phyloP scores from a whole-genome alignment of 2,329 filamentous ascomycete species.

The Scedosporium boydii region DNA sequence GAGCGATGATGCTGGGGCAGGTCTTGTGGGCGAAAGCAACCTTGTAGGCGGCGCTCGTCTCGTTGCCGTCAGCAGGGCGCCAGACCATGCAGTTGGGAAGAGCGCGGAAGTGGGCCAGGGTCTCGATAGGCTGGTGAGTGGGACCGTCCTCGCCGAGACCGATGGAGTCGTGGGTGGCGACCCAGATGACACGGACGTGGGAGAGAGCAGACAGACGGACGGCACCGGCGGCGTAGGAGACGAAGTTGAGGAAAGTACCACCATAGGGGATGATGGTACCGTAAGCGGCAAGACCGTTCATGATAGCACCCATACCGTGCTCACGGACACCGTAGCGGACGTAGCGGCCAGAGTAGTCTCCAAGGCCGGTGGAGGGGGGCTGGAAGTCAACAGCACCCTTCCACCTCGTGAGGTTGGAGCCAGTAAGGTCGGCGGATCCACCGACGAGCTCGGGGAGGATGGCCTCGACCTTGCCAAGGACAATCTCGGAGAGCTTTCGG shows the following conservation, averaged over 20 bases:
- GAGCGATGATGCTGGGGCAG: constrained; percentile 86
- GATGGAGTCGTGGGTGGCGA: constrained; percentile 98
- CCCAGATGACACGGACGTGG: constrained; percentile 83
- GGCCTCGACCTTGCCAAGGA: constrained; percentile 78
- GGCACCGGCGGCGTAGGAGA: constrained; percentile 92
- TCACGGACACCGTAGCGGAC: constrained; percentile 87
- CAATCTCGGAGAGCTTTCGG: constrained; percentile 91
- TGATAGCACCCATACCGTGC: constrained; percentile 85
- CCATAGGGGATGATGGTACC: constrained; percentile 88
- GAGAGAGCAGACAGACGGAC: constrained; percentile 91
- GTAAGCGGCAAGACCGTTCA: constrained; percentile 93
- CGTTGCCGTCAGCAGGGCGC: constrained; percentile 97
- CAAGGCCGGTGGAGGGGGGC: constrained; percentile 74
- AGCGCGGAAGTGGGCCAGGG: constrained; percentile 94
- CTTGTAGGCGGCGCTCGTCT: constrained; percentile 97
- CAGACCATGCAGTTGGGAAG: constrained; percentile 99
- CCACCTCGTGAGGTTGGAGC: constrained; percentile 97
- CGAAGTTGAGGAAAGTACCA: constrained; percentile 99
- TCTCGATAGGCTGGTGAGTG: constrained; percentile 98
- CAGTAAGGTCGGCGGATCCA: constrained; percentile 94
- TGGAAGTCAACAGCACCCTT: constrained; percentile 98
- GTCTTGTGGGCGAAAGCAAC: constrained; percentile 79
- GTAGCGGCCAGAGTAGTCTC: constrained; percentile 86
- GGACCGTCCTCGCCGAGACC: constrained; percentile 98
- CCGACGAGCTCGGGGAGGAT: constrained; percentile 84